A percentile compares a stretch with the other conserved stretches of the same genome.
Evolutionary conservation across 1,284 basidiomycete species (phyloP).

Genomic region (Ustilago esculenta): DNA sequence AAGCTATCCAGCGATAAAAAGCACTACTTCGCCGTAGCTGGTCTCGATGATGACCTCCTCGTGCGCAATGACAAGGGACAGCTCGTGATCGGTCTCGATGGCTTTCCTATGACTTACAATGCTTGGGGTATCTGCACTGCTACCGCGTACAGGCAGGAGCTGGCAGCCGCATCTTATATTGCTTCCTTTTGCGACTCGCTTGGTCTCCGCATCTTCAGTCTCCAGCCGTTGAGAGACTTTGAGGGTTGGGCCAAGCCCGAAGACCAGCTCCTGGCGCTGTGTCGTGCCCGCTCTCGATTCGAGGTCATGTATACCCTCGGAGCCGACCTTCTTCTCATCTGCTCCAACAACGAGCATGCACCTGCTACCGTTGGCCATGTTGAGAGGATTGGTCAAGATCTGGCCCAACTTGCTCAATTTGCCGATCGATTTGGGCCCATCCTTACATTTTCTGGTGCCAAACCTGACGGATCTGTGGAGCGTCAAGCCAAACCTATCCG

Average conservation of each 20-base stretch:
- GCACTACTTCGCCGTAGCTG: constrained; percentile 2
- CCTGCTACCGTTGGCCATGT: constrained; percentile 54
- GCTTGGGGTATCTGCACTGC: constrained; percentile 46
- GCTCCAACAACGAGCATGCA: constrained; percentile 57
- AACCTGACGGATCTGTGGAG: constrained; percentile 16
- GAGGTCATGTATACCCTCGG: constrained; percentile 56
- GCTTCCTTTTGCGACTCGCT: constrained; percentile 45
- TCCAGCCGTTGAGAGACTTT: constrained; percentile 67
- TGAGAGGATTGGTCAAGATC: constrained; percentile 55
- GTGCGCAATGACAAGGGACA: constrained; percentile 71
- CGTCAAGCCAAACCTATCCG: constrained; percentile 26
- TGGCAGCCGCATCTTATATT: constrained; percentile 62
- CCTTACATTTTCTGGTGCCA: background rate
- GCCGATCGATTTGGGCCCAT: constrained; percentile 36
- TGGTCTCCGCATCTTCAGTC: constrained; percentile 62
- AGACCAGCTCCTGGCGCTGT: constrained; percentile 32
- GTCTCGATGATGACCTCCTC: constrained; percentile 64
- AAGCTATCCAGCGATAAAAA: background rate
- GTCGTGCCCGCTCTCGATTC: constrained; percentile 44
- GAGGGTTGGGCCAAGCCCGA: constrained; percentile 58
- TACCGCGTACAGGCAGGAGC: constrained; percentile 29
- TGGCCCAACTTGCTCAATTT: constrained; percentile 45
- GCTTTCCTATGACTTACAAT: constrained; percentile 49
- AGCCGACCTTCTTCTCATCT: constrained; percentile 55
- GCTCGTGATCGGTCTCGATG: constrained; percentile 70